These are phyloP conservation scores for Termitomyces sp. DNA, from an alignment of 768 basidiomycete genomes.

Conservation along the genomic window DNA sequence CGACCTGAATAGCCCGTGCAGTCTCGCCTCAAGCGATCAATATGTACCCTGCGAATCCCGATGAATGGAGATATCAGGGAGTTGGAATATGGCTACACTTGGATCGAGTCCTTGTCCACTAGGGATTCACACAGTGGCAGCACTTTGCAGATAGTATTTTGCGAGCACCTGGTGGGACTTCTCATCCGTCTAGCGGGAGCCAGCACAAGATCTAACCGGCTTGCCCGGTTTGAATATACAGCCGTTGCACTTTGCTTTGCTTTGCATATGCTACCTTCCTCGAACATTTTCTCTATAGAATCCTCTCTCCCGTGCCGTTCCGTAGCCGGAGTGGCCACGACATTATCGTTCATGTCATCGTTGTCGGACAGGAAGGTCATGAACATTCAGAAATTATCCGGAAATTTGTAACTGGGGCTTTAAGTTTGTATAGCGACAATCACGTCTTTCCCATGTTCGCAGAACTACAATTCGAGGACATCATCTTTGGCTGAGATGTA, in stretches of 20 bases:
- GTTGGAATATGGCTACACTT: neutral
- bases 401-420: conserved; percentile 12
- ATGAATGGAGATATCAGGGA: neutral
- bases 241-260: neutral
- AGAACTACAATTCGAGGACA: conserved; percentile 20
- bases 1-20: neutral
- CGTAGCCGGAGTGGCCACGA: conserved; percentile 15
- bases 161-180: neutral
- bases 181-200: neutral
- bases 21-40: neutral
- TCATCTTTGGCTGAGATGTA: conserved; percentile 15
- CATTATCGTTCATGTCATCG: conserved; percentile 10
- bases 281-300: neutral
- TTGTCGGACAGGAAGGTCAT: conserved; percentile 15
- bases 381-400: conserved; percentile 18
- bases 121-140: neutral
- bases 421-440: conserved; percentile 14
- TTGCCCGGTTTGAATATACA: neutral
- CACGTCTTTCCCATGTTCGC: conserved; percentile 21
- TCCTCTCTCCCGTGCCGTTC: conserved; percentile 3
- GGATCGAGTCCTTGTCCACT: neutral
- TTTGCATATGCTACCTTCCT: neutral
- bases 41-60: neutral
- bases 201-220: neutral
- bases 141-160: neutral